phyloP scores from a whole-genome alignment of 768 basidiomycete genomes.

The Vararia minispora region DNA sequence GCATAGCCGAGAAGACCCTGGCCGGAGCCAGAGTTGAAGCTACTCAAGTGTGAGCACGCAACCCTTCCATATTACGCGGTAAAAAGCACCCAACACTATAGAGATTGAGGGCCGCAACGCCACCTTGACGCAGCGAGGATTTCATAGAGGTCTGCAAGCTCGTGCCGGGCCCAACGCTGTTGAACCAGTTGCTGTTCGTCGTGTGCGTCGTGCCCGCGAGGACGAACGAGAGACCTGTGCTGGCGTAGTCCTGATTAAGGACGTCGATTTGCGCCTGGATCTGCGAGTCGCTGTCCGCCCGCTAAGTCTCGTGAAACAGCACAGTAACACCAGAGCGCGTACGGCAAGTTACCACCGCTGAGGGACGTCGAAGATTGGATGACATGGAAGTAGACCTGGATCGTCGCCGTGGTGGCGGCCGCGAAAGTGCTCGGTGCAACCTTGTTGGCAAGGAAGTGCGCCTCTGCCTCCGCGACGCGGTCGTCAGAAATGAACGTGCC shows the following conservation, averaged over 20 bases:
- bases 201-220: slow-evolving; percentile 34
- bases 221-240: slow-evolving; percentile 26
- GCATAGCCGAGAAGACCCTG: slow-evolving; percentile 41
- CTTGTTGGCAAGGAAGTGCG: slow-evolving; percentile 30
- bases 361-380: slow-evolving; percentile 28
- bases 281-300: slow-evolving; percentile 21
- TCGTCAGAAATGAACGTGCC: slow-evolving; percentile 21
- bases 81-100: slow-evolving; percentile 38
- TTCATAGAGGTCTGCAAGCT: slow-evolving; percentile 37
- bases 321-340: slow-evolving; percentile 10
- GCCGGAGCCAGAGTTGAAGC: slow-evolving; percentile 27
- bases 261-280: slow-evolving; percentile 30
- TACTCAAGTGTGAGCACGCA: slow-evolving; percentile 5
- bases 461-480: slow-evolving; percentile 25
- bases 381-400: slow-evolving; percentile 36
- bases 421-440: slow-evolving; percentile 15
- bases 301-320: not conserved
- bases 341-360: slow-evolving; percentile 33
- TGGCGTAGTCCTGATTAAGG: slow-evolving; percentile 31
- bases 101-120: slow-evolving; percentile 31
- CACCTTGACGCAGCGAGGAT: slow-evolving; percentile 30
- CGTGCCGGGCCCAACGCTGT: slow-evolving; percentile 24
- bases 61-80: not conserved
- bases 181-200: slow-evolving; percentile 37
- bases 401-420: slow-evolving; percentile 11